phyloP scores from a whole-genome alignment of 768 basidiomycete genomes.

The Hypsizygus marmoreus region DNA sequence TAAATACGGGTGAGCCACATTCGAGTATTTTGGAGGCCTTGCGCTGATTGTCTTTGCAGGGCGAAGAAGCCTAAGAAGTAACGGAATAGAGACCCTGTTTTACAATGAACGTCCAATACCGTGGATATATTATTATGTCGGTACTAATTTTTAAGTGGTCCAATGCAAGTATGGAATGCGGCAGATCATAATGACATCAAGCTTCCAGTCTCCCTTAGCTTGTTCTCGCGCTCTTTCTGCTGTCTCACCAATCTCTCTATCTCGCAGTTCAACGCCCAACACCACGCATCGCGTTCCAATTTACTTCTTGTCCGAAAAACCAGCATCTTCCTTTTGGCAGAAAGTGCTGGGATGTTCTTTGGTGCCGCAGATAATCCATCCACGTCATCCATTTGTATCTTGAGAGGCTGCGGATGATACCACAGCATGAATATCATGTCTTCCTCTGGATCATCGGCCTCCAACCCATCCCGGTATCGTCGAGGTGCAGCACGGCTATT shows the following conservation, averaged over 20 bases:
- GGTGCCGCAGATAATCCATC: conserved; percentile 24
- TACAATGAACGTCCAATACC: not conserved
- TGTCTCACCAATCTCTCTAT: conserved; percentile 78
- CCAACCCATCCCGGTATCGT: conserved; percentile 88
- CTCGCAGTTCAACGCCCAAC: conserved; percentile 89
- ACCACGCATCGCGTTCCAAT: conserved; percentile 93
- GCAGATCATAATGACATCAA: conserved; percentile 38
- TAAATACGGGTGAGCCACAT: conserved; percentile 77
- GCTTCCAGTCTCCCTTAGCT: conserved; percentile 64
- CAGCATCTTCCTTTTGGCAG: conserved; percentile 57
- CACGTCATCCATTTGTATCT: conserved; percentile 15
- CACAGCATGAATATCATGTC: conserved; percentile 86
- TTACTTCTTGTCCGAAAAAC: conserved; percentile 78
- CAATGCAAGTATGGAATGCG: conserved; percentile 8
- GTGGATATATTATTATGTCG: conserved; percentile 5
- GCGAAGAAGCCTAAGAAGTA: conserved; percentile 90
- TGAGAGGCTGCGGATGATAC: conserved; percentile 48
- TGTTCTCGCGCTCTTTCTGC: conserved; percentile 64
- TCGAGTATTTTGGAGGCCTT: not conserved
- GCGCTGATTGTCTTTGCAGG: conserved; percentile 26
- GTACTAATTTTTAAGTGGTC: too few species aligned
- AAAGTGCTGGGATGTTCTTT: conserved; percentile 49
- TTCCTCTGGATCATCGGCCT: conserved; percentile 84
- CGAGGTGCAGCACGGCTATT: conserved; percentile 56
- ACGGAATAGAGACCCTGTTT: conserved; percentile 18